Conservation (phyloP, 2,329 filamentous ascomycete species). For the Aureobasidium sp. region DNA sequence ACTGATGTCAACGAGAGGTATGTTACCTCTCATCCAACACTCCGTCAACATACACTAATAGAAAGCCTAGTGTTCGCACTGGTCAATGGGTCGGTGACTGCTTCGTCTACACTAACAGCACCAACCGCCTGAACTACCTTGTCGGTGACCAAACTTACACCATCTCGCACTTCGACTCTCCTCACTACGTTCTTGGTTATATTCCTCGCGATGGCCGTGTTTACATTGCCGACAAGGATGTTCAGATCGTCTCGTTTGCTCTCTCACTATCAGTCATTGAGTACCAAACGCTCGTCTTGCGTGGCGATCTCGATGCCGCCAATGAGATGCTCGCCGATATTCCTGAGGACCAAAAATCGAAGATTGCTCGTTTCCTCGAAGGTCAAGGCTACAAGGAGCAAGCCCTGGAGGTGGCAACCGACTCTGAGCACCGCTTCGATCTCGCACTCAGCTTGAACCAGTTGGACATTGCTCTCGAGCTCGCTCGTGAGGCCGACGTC, state of each 20-base stretch:
- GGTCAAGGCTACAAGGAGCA: constrained; percentile 96
- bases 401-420: constrained; percentile 87
- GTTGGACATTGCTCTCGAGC: constrained; percentile 74
- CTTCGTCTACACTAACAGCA: constrained; percentile 97
- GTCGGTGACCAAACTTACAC: constrained; percentile 98
- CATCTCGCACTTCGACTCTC: constrained; percentile 90
- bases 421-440: constrained; percentile 94
- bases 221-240: constrained; percentile 93
- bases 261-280: constrained; percentile 90
- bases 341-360: constrained; percentile 90
- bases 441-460: constrained; percentile 77
- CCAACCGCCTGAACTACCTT: constrained; percentile 94
- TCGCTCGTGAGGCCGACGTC: constrained; percentile 74
- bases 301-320: constrained; percentile 87
- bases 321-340: constrained; percentile 78
- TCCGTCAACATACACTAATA: not conserved
- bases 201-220: constrained; percentile 91
- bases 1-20: constrained; percentile 89
- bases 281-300: constrained; percentile 92
- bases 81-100: constrained; percentile 98
- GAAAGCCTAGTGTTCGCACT: constrained; percentile 62
- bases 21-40: constrained; percentile 21
- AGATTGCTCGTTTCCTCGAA: constrained; percentile 94
- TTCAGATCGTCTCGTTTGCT: constrained; percentile 81
- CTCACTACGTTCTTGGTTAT: constrained; percentile 92